Base-by-base conservation (phyloP, 441 rosid species). In the Daphne laureola region DNA sequence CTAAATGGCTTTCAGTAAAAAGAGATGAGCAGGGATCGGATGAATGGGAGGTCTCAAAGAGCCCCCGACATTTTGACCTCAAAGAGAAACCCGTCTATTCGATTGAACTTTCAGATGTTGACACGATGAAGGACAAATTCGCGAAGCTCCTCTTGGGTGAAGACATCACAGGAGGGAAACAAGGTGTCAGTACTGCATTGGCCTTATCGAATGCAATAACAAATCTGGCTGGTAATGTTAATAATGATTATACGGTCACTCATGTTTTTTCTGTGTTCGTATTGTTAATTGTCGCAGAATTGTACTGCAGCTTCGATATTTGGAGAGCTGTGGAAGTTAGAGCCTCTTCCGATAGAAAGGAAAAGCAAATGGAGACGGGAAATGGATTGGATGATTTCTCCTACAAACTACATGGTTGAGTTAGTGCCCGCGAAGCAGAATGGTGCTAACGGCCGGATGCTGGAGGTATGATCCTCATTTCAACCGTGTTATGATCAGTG, bases 331-430 rank as follows among this genome's bases (percentile, higher is more conserved):
- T 87, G 97, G 99, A 90, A 90, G 68, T 61, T 93, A 68, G 96
- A 93, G 76, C 99, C 99, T 4, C 67, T 93, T 43, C 67, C 81
- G 23, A 80, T 74, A 67, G 97, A 90, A 67, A 85, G 76, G 67
- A 93, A 79, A 75, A 70, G 58, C 61, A 93, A 72, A 68, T 93
- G 99, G 99, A 57, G 62, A 59, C 74, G 80, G 70, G 99, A 93
- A 78, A 85, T 90, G 88, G 95, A 93, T 63, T 93, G 99, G 97
- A 55, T 93, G 62, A 74, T 90, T 48, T 93, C 99, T 64, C 96
- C 96, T 27, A 78, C 97, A 16, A 85, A 83, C 68, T 87, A 83
- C 62, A 90, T 93, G 95, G 89, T 93, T 53, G 94, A 93, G 83
- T 67, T 93, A 53, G 99, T 93, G 57, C 99, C 99, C 59, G 77